phyloP scores from a whole-genome alignment of 2,329 filamentous ascomycete genomes.

The Tolypocladium inflatum region DNA sequence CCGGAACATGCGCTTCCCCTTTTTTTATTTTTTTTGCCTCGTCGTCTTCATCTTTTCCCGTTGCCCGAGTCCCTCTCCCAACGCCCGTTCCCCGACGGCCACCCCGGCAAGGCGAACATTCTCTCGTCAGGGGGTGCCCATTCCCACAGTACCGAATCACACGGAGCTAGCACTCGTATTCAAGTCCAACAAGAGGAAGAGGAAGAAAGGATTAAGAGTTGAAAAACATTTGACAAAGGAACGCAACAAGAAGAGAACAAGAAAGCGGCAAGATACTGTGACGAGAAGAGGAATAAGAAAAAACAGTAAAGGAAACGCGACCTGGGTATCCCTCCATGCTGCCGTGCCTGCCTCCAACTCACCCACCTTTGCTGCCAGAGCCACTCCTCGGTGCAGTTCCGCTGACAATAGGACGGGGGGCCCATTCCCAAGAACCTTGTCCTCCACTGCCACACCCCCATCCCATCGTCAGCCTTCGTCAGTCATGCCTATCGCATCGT shows the following conservation, averaged over 20 bases:
- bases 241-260: too few relatives aligned
- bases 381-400: neutral
- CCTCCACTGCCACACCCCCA: neutral
- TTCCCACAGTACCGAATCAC: neutral
- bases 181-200: too few relatives aligned
- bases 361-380: neutral
- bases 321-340: neutral
- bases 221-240: neutral
- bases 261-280: neutral
- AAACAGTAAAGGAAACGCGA: neutral
- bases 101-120: neutral
- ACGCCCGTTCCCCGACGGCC: neutral
- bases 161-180: neutral
- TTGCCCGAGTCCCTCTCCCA: neutral
- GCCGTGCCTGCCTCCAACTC: neutral
- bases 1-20: neutral
- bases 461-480: neutral
- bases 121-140: neutral
- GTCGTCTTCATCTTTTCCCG: neutral
- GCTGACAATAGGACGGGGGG: neutral
- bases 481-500: neutral
- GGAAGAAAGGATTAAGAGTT: neutral
- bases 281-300: neutral
- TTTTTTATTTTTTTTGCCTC: neutral
- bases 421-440: neutral